These are phyloP conservation scores for Tetrahymena thermophila DNA, from an alignment of 73 alveolate genomes.

Conservation along the genomic window DNA sequence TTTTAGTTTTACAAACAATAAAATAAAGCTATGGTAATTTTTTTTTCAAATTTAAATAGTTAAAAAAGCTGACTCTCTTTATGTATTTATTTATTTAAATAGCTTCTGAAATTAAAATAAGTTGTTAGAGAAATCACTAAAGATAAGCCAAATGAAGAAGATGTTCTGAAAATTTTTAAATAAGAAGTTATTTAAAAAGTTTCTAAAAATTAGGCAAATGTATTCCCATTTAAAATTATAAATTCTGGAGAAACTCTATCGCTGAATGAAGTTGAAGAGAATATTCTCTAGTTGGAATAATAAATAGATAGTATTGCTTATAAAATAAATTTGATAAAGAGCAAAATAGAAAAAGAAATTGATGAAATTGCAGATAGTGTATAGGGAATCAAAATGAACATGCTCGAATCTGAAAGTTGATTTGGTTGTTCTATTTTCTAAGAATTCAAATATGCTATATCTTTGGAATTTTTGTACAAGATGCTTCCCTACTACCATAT, in stretches of 20 bases:
- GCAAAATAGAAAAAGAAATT: neutral
- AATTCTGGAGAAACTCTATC: neutral
- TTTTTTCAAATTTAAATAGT: neutral
- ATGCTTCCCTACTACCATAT: too few species aligned
- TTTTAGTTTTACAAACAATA: neutral
- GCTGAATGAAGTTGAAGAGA: neutral
- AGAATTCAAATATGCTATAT: too few species aligned
- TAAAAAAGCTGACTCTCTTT: neutral
- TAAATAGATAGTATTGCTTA: neutral
- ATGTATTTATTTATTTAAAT: neutral
- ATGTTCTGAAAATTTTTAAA: neutral
- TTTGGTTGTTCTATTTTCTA: neutral
- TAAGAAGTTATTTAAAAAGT: neutral
- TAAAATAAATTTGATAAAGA: neutral
- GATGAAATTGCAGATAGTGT: neutral
- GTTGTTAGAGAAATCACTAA: neutral
- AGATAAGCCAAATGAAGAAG: neutral
- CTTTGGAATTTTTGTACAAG: too few species aligned
- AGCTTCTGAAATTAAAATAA: neutral
- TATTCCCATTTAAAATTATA: neutral
- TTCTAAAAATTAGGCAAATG: neutral
- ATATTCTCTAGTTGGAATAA: neutral
- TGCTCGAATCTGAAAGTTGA: neutral
- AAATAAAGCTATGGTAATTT: neutral
- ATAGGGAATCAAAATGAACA: neutral